Percentiles rank a stretch among this genome's conserved stretches.
Evolutionary conservation across 768 basidiomycete genomes (phyloP).

Genomic region (Leccinum barrowsii): DNA sequence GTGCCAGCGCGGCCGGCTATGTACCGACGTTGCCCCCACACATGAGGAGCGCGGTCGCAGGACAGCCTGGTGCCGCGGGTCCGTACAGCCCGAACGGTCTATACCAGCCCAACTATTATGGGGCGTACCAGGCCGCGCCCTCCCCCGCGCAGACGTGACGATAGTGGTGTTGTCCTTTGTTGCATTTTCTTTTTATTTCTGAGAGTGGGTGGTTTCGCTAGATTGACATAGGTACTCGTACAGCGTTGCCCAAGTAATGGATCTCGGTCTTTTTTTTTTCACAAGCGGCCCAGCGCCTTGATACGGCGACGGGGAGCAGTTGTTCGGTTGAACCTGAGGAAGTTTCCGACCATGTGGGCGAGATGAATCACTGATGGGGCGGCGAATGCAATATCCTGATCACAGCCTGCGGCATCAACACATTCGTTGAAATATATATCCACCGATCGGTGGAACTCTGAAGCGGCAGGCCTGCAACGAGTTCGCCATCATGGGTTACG

Average conservation of each 20-base stretch:
- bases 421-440: background rate
- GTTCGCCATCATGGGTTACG: background rate
- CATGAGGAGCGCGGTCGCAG: conserved; percentile 29
- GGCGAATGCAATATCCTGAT: background rate
- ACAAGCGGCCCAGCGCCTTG: background rate
- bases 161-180: background rate
- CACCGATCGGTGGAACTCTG: background rate
- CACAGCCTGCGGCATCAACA: background rate
- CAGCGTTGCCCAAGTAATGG: conserved; percentile 19
- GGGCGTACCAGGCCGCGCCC: conserved; percentile 30
- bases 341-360: background rate
- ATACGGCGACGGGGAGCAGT: background rate
- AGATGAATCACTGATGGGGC: background rate
- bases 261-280: background rate
- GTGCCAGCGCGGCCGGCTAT: conserved; percentile 22
- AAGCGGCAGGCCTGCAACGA: background rate
- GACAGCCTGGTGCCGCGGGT: conserved; percentile 21
- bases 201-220: conserved; percentile 10
- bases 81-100: conserved; percentile 14
- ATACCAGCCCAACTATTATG: conserved; percentile 33
- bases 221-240: conserved; percentile 18
- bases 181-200: background rate
- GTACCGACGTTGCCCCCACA: conserved; percentile 43
- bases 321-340: background rate
- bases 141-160: conserved; percentile 30